A percentile compares a stretch with the other conserved stretches of the same genome.
Conservation (phyloP, 1,284 basidiomycete species). For the Sporisorium exsertum region DNA sequence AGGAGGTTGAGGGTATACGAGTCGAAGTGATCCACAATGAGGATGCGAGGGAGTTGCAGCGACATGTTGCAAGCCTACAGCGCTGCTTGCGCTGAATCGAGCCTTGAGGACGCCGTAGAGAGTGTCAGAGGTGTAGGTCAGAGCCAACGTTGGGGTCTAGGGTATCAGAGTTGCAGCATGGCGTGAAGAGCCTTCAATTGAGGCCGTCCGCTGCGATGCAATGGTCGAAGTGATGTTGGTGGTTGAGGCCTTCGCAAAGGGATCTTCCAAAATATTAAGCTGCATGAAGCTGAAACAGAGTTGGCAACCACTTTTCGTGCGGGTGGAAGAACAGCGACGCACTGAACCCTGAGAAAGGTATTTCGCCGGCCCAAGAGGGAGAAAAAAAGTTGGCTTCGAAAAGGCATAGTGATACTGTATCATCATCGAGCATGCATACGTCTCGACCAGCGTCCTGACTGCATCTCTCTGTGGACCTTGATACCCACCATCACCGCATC, state of each 20-base stretch:
- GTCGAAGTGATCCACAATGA: constrained; percentile 67
- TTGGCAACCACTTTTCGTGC: constrained; percentile 19
- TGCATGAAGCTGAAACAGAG: neutral
- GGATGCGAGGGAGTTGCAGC: constrained; percentile 56
- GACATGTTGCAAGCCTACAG: constrained; percentile 14
- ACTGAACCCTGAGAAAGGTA: constrained; percentile 17
- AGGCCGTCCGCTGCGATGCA: constrained; percentile 1
- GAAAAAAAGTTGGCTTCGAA: constrained; percentile 5
- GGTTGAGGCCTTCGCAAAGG: neutral
- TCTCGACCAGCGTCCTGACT: neutral
- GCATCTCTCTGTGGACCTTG: neutral
- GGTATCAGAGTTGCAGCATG: neutral
- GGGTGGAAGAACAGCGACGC: constrained; percentile 28
- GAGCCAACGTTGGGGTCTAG: neutral
- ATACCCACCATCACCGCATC: neutral
- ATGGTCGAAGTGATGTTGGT: neutral
- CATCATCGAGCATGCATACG: neutral
- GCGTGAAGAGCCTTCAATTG: constrained; percentile 1
- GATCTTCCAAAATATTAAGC: constrained; percentile 4
- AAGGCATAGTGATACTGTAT: constrained; percentile 1
- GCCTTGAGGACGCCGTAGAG: neutral
- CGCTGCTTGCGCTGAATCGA: neutral
- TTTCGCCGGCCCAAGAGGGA: neutral
- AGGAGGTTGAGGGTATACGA: constrained; percentile 68
- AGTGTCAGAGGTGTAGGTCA: neutral